A percentile compares a stretch with the other conserved stretches of the same genome.
phyloP scores from a whole-genome alignment of 179 eudicot species.

The Silene vulgaris region DNA sequence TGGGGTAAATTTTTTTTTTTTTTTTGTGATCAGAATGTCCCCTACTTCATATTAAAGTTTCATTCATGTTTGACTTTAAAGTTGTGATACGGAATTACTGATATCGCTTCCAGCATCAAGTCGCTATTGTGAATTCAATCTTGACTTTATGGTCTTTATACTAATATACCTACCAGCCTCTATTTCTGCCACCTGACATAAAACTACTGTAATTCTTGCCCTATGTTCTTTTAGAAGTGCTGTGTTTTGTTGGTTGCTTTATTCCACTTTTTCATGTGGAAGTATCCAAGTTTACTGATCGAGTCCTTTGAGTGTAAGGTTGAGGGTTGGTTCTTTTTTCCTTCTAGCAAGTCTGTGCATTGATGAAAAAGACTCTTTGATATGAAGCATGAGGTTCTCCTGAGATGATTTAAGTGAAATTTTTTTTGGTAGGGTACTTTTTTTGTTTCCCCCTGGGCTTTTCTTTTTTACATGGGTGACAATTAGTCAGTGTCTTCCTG shows the following conservation, averaged over 20 bases:
- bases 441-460: too few species aligned
- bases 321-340: background rate
- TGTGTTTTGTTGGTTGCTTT: background rate
- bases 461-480: background rate
- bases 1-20: background rate
- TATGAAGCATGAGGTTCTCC: background rate
- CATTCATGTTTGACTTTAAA: background rate
- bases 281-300: conserved; percentile 1
- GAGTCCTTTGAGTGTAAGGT: background rate
- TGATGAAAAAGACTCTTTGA: background rate
- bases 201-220: background rate
- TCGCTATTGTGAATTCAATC: conserved; percentile 1
- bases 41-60: background rate
- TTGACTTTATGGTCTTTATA: background rate
- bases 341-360: conserved; percentile 4
- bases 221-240: background rate
- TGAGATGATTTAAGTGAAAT: background rate
- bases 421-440: too few species aligned
- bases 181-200: too few species aligned
- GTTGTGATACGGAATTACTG: background rate
- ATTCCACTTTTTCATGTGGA: background rate
- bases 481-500: conserved; percentile 6
- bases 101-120: background rate
- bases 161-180: background rate
- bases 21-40: background rate